Evolutionary conservation across 2,329 filamentous ascomycete species (phyloP).

Genomic region (Aspergillus novofumigatus): DNA sequence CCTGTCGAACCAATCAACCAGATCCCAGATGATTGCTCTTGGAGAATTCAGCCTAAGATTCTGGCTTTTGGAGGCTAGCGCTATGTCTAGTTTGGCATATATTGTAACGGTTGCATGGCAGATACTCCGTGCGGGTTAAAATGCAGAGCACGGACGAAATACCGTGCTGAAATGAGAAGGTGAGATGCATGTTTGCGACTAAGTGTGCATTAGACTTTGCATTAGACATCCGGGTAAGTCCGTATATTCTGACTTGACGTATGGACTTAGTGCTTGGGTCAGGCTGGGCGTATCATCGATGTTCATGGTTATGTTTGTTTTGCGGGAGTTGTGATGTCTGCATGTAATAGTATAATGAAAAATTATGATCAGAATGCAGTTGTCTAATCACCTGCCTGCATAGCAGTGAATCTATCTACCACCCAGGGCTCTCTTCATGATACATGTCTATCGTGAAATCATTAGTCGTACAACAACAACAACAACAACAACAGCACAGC

Average conservation of each 20-base stretch:
- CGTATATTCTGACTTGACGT: too few species aligned
- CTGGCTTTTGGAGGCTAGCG: too few species aligned
- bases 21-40: too few species aligned
- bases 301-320: too few species aligned
- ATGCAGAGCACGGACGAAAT: not conserved
- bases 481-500: constrained; percentile 13
- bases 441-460: constrained; percentile 39
- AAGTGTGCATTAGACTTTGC: not conserved
- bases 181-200: not conserved
- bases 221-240: not conserved
- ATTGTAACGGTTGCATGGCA: not conserved
- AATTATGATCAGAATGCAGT: constrained; percentile 3
- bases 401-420: constrained; percentile 2
- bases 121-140: not conserved
- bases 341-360: not conserved
- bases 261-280: too few species aligned
- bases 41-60: too few species aligned
- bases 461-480: constrained; percentile 34
- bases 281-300: too few species aligned
- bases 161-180: not conserved
- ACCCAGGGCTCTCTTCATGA: constrained; percentile 19
- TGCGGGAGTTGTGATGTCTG: too few species aligned
- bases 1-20: too few species aligned
- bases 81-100: too few species aligned
- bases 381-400: not conserved